Conservation (phyloP, 352 stramenopile genomes). For the Globisporangium yorkense region DNA sequence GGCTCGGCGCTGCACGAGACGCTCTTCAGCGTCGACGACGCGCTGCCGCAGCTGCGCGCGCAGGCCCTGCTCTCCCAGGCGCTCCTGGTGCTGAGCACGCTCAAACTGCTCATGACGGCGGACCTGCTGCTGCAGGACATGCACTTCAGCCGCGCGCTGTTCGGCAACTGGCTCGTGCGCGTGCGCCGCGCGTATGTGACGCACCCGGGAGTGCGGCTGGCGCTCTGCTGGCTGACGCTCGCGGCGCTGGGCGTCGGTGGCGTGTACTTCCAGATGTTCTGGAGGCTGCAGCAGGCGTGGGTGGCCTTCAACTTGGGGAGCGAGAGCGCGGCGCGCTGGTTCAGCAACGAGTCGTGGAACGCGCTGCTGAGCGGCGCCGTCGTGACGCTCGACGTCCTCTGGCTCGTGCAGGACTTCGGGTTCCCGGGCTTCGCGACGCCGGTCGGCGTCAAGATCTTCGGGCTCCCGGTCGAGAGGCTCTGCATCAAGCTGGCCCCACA, state of each 20-base stretch:
- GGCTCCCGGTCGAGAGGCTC: constrained; percentile 21
- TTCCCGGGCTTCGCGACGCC: constrained; percentile 43
- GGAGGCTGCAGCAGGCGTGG: constrained; percentile 19
- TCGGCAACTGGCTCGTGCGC: constrained; percentile 21
- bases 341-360: constrained; percentile 37
- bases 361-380: constrained; percentile 25
- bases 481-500: background rate
- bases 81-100: constrained; percentile 29
- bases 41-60: constrained; percentile 23
- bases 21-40: constrained; percentile 12
- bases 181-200: constrained; percentile 21
- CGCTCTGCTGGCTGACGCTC: constrained; percentile 22
- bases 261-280: constrained; percentile 23
- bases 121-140: constrained; percentile 40
- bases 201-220: constrained; percentile 17
- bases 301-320: constrained; percentile 16
- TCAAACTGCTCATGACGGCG: constrained; percentile 37
- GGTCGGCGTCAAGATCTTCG: constrained; percentile 32
- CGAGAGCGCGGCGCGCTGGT: constrained; percentile 11
- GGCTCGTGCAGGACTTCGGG: constrained; percentile 41
- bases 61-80: constrained; percentile 27
- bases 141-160: constrained; percentile 19
- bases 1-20: constrained; percentile 10
- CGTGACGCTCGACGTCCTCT: constrained; percentile 40
- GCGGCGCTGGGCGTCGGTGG: constrained; percentile 17